phyloP scores from a whole-genome alignment of 176 grass and related monocot species.

The Pontederia crassipes region DNA sequence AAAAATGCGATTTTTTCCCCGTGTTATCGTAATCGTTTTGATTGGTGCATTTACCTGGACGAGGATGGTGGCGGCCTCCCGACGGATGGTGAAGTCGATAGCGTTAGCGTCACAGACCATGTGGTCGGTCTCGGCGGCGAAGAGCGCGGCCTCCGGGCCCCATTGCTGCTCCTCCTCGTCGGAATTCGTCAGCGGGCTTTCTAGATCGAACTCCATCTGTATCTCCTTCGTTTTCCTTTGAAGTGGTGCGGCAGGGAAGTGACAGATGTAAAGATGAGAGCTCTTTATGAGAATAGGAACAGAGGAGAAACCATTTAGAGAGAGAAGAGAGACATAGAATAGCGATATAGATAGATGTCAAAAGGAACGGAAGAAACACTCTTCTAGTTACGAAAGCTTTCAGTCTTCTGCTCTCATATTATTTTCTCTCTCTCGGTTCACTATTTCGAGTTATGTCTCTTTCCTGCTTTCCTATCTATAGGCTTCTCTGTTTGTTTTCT shows the following conservation, averaged over 20 bases:
- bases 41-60: constrained; percentile 36
- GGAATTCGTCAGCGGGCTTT: neutral
- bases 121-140: constrained; percentile 37
- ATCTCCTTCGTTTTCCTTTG: neutral
- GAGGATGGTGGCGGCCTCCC: constrained; percentile 45
- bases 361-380: no score
- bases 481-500: no score
- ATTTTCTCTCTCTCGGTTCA: no score
- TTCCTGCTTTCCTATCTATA: no score
- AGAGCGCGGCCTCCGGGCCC: constrained; percentile 40
- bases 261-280: neutral
- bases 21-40: neutral
- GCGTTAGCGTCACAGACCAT: constrained; percentile 19
- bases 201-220: constrained; percentile 39
- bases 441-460: no score
- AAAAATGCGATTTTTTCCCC: neutral
- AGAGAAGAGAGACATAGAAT: no score
- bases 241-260: neutral
- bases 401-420: no score
- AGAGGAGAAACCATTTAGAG: no score
- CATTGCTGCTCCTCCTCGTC: constrained; percentile 12
- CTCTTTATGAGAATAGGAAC: neutral
- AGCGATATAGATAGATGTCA: no score
- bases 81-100: constrained; percentile 30
- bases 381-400: no score